phyloP scores from a whole-genome alignment of 2,329 filamentous ascomycete species.

The Camptophora hylomeconis region DNA sequence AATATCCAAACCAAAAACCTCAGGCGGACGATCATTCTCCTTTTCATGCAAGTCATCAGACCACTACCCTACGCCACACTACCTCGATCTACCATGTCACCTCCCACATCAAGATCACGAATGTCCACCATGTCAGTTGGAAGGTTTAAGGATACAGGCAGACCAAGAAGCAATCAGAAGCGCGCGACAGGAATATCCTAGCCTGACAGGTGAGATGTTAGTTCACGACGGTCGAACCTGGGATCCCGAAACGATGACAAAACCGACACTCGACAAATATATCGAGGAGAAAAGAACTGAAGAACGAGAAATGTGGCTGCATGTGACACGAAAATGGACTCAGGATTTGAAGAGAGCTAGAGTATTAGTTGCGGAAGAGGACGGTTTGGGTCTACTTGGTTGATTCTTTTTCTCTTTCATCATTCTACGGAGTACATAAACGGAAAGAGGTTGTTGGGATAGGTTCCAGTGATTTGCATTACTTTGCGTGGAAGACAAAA shows the following conservation, averaged over 20 bases:
- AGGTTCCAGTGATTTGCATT: too few relatives aligned
- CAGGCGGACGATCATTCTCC: conserved; percentile 10
- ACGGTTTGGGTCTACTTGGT: conserved; percentile 14
- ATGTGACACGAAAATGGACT: conserved; percentile 16
- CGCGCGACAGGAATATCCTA: conserved; percentile 12
- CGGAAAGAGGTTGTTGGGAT: too few relatives aligned
- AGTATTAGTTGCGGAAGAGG: conserved; percentile 16
- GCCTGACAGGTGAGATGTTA: conserved; percentile 15
- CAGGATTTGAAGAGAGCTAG: conserved; percentile 16
- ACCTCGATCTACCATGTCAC: conserved; percentile 14
- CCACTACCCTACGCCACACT: conserved; percentile 13
- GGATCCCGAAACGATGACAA: conserved; percentile 14
- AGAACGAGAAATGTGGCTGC: conserved; percentile 16
- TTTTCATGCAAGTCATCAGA: conserved; percentile 15
- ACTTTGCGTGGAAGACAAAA: too few relatives aligned
- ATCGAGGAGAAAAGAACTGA: conserved; percentile 16
- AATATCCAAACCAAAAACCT: conserved; percentile 5
- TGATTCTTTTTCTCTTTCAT: conserved; percentile 3
- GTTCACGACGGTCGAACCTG: conserved; percentile 12
- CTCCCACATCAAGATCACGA: conserved; percentile 17
- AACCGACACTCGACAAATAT: conserved; percentile 13
- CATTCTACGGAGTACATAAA: too few relatives aligned
- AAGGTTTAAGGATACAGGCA: conserved; percentile 8
- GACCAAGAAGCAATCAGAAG: conserved; percentile 11
- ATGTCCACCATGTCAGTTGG: conserved; percentile 17